Base-by-base conservation (phyloP, 768 basidiomycete genomes). In the Suillus discolor region DNA sequence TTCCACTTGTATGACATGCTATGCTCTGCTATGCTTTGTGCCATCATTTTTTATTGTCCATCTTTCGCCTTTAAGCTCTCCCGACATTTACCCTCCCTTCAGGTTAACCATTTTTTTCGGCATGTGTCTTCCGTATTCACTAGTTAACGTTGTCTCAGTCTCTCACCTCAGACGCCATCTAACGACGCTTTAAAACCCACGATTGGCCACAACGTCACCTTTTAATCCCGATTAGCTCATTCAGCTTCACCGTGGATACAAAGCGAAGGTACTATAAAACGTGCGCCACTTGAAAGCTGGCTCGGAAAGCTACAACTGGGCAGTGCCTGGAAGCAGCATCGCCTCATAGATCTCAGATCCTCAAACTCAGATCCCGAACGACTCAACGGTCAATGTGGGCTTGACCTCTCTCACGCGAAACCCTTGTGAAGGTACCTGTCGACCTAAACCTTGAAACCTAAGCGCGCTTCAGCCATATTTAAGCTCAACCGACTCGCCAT, bases 311-410 rank as follows among this genome's bases (percentile, higher is more conserved):
- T 16, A 41, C 38, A 25, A 60, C 49, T 25, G 34, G 53, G 54
- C 54, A 55, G 66, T 67, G 66, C 66, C 66, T 67, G 64, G 49
- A 34, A 25, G 36, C 41, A 23, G 64, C 66, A 67, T 65, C 38
- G 66, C 66, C 64, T 67, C 57, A 57, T 3, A 34, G 51, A 57
- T 66, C 57, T 34, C 42, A 28, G 39, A 39, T 51, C 38, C 36
- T n/a, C 28, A 67, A 63, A 63, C 51, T 51, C 9, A 55, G 57
- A 55, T 64, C 36, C 59, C 63, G 34, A 49, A 65, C 31, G 42
- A 45, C 60, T 41, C 62, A 64, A 63, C 25, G n/a, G 39, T 44
- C 59, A 13, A 42, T 28, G 54, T 36, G 3, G 34, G 54, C 54
- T 55, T 55, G 20, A 23, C 64, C 28, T 42, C 42, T 65, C 64